phyloP scores from a whole-genome alignment of 805 yeast species.

The Teunomyces cretensis region DNA sequence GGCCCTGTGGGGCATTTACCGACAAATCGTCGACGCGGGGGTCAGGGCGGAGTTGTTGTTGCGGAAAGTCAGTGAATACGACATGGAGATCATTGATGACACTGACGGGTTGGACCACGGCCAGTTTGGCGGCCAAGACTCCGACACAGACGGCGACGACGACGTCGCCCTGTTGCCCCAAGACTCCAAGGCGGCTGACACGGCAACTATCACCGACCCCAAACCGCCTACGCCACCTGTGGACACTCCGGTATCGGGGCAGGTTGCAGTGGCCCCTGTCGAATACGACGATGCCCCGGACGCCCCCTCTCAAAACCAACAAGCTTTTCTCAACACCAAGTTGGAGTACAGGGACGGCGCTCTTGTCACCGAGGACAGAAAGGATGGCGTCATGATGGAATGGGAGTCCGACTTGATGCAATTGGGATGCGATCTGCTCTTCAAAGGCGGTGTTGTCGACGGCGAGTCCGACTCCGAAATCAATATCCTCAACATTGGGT shows the following conservation, averaged over 20 bases:
- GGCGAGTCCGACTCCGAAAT: conserved; percentile 38
- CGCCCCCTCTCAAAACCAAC: conserved; percentile 65
- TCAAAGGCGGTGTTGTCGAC: conserved; percentile 40
- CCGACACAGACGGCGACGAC: not conserved
- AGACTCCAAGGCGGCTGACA: too few species aligned
- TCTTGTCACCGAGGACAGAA: conserved; percentile 65
- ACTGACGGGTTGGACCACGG: conserved; percentile 27
- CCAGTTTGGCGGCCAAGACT: conserved; percentile 11
- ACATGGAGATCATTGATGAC: conserved; percentile 59
- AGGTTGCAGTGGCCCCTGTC: not conserved
- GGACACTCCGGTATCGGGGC: not conserved
- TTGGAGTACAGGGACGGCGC: conserved; percentile 69
- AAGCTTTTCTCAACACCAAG: conserved; percentile 62
- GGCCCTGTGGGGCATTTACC: conserved; percentile 39
- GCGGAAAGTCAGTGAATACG: conserved; percentile 64
- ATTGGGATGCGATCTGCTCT: conserved; percentile 74
- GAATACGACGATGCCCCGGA: conserved; percentile 12
- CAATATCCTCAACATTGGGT: conserved; percentile 79
- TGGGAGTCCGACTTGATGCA: conserved; percentile 89
- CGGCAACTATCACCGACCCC: too few species aligned
- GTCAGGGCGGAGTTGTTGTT: conserved; percentile 83
- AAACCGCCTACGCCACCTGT: too few species aligned
- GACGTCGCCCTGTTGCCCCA: too few species aligned
- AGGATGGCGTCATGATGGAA: conserved; percentile 96
- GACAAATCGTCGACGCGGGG: conserved; percentile 74